Evolutionary conservation across 139 green algal genomes (phyloP), one percentile per base, ranked within the genome.

Genomic region (Closterium sp.): DNA sequence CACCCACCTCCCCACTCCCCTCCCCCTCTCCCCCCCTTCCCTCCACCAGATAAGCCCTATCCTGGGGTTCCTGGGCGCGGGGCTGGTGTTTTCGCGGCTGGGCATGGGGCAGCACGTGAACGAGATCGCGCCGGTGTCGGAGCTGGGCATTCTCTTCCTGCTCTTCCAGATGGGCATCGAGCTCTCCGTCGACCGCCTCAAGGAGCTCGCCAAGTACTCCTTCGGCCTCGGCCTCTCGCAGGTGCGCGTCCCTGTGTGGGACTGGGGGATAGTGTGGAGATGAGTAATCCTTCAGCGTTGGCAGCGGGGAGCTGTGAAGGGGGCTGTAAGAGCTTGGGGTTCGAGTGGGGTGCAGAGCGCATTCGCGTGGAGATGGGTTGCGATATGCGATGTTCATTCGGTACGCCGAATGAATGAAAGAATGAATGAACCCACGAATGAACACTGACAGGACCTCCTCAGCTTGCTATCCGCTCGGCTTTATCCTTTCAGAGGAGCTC

Each of bases 121-220:
- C 87, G 96, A 98, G 69, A 94, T 98, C 23, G 96, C 97, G 92
- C 95, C 96, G 36, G 95, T 99, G 30, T 96, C 93, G 2, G 97
- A 99, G 95, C 95, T 99, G 69, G 97, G 97, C 30, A 97, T 99
- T 86, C 95, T 98, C 55, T 98, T 99, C 92, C 90, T 99, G 93
- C 95, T 99, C 36, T 99, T 98, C 94, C 97, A 98, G 91, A 98
- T 99, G 97, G 97, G 97, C 0, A 92, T 99, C 87, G 97, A 99
- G 95, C 96, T 99, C 83, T 97, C 95, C 2, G 81, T 97, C n/a
- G 96, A 98, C 88, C 95, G 97, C 0, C 95, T 99, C 21, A 97
- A 97, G 95, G 95, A 95, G 9, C 94, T 99, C 55, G 96, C 96
- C 34, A 98, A 97, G 92, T 99, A 97, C 90, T 97, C 97, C 0